Evolutionary conservation across 441 rosid genomes (phyloP), one percentile per base, ranked within the genome.

Genomic region (Erodium moschatum): DNA sequence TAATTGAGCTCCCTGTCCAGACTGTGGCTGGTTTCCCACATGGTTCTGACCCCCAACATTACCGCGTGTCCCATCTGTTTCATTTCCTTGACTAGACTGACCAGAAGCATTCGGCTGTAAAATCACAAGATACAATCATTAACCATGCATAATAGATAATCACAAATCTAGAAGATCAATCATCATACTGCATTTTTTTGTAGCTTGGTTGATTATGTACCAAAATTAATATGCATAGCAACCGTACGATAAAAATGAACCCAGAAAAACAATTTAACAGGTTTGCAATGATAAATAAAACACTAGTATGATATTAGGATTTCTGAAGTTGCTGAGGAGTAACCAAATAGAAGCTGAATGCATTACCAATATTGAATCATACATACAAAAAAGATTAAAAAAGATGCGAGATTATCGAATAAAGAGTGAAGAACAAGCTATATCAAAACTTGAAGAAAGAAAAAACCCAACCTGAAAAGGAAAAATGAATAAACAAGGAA

Each of bases 41-140:
- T 85, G 91, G 76, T 64, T 76, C 76, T 81, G 92, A 74, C 75
- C 82, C 67, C 78, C 80, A 19, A 27, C 71, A 77, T 66, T 78
- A 38, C 75, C 76, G 60, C 56, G 82, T 1, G 68, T 44, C n/a
- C 83, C 89, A 75, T 78, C 79, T 20, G 81, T 40, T 76, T 75
- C 87, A 81, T 67, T 86, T 75, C 85, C 83, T 70, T 86, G 91
- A 71, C 83, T 78, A 64, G 72, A 60, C 69, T 86, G 91, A 71
- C 83, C 80, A 64, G 73, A 60, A 67, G 77, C 48, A 83, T 80
- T 84, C 56, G 82, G 76, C 91, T 91, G 86, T 69, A 66, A 65
- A 78, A n/a, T 19, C 64, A 58, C 4, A 58, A 16, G 21, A 24
- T 24, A 24, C 27, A 24, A 24, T 24, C 6, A 8, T 48, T 48